A percentile compares a stretch with the other conserved stretches of the same genome.
phyloP scores from a whole-genome alignment of 768 basidiomycete genomes.

The Boletus barrowsii region DNA sequence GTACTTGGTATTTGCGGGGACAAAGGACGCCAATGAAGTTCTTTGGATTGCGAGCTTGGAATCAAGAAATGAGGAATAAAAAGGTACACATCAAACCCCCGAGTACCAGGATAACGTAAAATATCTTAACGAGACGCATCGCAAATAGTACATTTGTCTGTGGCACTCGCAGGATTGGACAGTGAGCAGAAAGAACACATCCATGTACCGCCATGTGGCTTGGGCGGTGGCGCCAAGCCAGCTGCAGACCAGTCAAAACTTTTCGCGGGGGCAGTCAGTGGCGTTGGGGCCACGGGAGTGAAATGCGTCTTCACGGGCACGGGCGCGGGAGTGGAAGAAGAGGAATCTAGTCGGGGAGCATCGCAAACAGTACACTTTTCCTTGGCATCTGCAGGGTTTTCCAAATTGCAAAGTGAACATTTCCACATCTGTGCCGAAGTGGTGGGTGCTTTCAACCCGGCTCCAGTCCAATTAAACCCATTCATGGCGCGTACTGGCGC shows the following conservation, averaged over 20 bases:
- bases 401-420: conserved; percentile 50
- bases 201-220: conserved; percentile 32
- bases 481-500: conserved; percentile 26
- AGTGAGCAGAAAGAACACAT: conserved; percentile 41
- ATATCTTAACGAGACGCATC: conserved; percentile 38
- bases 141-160: conserved; percentile 50
- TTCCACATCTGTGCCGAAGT: conserved; percentile 43
- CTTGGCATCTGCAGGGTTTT: conserved; percentile 35
- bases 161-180: conserved; percentile 42
- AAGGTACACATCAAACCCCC: conserved; percentile 3
- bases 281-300: neutral
- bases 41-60: neutral
- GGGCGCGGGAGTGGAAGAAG: conserved; percentile 10
- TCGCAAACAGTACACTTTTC: conserved; percentile 49
- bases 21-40: neutral
- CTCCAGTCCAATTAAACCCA: conserved; percentile 61
- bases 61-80: conserved; percentile 15
- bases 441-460: conserved; percentile 50
- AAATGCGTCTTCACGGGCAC: neutral
- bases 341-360: conserved; percentile 28
- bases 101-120: conserved; percentile 7
- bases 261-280: conserved; percentile 9
- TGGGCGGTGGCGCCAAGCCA: conserved; percentile 30
- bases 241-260: conserved; percentile 41
- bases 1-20: neutral